These are phyloP conservation scores for Avena insularis DNA, from an alignment of 176 grass and related monocot species.

Conservation along the genomic window DNA sequence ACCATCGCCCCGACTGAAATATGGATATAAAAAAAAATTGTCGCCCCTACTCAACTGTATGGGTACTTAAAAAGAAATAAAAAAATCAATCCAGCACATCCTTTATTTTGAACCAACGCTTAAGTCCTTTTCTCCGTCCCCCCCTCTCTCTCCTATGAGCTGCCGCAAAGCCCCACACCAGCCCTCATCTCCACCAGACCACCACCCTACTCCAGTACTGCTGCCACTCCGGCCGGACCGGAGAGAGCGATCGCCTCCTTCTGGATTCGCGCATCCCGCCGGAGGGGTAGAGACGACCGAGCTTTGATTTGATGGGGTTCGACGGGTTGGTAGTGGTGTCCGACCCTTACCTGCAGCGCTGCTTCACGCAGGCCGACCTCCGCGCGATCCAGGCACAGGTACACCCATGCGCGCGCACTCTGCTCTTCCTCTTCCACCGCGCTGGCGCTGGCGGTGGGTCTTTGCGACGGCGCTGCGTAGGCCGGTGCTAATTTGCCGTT, in stretches of 20 bases:
- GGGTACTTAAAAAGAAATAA: no score
- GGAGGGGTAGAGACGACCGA: neutral
- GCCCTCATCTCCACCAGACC: neutral
- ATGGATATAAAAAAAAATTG: no score
- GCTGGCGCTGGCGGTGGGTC: conserved; percentile 2
- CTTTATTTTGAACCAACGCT: conserved; percentile 47
- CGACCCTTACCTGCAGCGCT: conserved; percentile 79
- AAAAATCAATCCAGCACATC: neutral
- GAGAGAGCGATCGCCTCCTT: conserved; percentile 19
- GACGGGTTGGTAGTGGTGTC: conserved; percentile 65
- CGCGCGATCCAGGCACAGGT: conserved; percentile 71
- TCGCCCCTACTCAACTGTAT: no score
- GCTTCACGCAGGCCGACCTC: conserved; percentile 86
- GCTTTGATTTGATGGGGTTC: conserved; percentile 44
- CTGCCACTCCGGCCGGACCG: neutral
- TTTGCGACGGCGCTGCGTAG: neutral
- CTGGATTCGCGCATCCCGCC: conserved; percentile 17
- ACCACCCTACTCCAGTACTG: neutral
- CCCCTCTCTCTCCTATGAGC: conserved; percentile 41
- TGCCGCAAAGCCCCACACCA: conserved; percentile 22
- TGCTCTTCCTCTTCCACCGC: neutral
- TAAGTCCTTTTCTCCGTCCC: neutral
- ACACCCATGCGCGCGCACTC: neutral
- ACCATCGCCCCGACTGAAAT: no score
- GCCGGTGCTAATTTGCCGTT: no score